These are phyloP conservation scores for Astrephomene gubernaculifera DNA, from an alignment of 139 green algal genomes.

Conservation along the genomic window DNA sequence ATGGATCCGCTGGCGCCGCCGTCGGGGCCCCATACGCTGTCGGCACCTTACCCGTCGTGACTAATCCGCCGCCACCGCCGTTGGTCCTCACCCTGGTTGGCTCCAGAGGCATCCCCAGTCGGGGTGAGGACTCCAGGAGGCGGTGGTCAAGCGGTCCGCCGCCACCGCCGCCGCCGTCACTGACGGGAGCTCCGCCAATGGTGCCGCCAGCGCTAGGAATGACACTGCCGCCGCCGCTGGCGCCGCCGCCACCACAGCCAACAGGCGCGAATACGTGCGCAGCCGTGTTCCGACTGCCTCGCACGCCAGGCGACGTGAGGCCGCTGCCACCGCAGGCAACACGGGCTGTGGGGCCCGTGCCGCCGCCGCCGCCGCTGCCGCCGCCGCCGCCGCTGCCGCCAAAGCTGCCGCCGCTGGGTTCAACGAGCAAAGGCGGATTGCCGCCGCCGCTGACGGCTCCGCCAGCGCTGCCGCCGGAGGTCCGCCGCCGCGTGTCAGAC, in stretches of 20 bases:
- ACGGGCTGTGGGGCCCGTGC: too few relatives aligned
- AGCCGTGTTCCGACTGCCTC: too few relatives aligned
- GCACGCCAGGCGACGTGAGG: too few relatives aligned
- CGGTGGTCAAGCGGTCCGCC: slow-evolving; percentile 5
- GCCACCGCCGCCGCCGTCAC: background rate
- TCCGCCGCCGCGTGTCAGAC: too few relatives aligned
- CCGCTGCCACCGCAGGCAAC: too few relatives aligned
- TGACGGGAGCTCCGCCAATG: background rate
- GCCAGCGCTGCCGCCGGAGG: too few relatives aligned
- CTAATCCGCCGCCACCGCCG: background rate
- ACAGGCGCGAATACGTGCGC: too few relatives aligned
- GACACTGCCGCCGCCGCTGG: background rate
- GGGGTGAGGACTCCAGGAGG: background rate
- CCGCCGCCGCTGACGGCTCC: too few relatives aligned
- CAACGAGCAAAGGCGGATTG: too few relatives aligned
- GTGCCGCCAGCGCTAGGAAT: background rate
- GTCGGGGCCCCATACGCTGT: background rate
- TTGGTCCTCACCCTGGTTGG: background rate
- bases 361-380: too few relatives aligned
- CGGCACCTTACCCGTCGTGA: background rate
- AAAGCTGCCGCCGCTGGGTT: too few relatives aligned
- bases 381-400: too few relatives aligned
- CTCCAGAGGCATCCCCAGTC: background rate
- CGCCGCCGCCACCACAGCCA: background rate
- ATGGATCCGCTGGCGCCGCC: background rate